Base-by-base conservation (phyloP, 2,329 filamentous ascomycete genomes). In the Escovopsis sp. region DNA sequence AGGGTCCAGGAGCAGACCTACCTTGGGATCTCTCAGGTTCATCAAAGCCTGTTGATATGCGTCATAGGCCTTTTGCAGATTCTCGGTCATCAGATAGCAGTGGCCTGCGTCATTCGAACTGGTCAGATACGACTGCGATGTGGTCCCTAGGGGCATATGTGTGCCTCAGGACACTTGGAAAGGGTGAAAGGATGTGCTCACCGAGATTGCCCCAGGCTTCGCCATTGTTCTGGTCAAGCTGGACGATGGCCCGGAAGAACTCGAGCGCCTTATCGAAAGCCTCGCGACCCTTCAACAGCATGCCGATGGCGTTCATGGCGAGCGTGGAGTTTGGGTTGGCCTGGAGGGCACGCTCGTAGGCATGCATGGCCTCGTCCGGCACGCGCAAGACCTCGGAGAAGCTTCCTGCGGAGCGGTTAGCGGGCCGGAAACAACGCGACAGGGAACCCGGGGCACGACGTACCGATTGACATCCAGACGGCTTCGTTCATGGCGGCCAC, bases 41-140 rank as follows among this genome's bases (percentile, higher is more conserved):
- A 95, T 89, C 7, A 96, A 67, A 6, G 91, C 91, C 58, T 93
- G 86, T 59, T 98, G 91, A 58, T 98, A 98, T 1, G 91, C 88
- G 29, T 85, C 84, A 56, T 98, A 98, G 1, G 91, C 91, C 57
- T 96, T 87, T 63, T 96, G 91, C 30, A 96, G 66, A 55, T 95
- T 89, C 56, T 98, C 91, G 76, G 94, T 94, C 91, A 98, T 98
- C 24, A 98, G 71, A 58, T 89, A 94, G 65, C 91, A 96, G 60
- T 96, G 91, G n/a, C 91, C 86, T 89, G 51, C 12, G 36, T 27
- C 39, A 38, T 40, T 30, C 24, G 20, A 49, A 37, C 41, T 24
- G 20, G 49, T 52, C 42, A 54, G 8, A 30, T 6, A 30, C 27
- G 7, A 11, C 8, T 4, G 7, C 27, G 3, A 6, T 9, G 2